These are phyloP conservation scores for Hygrocybe coccinea DNA, from an alignment of 768 basidiomycete genomes.

Conservation along the genomic window DNA sequence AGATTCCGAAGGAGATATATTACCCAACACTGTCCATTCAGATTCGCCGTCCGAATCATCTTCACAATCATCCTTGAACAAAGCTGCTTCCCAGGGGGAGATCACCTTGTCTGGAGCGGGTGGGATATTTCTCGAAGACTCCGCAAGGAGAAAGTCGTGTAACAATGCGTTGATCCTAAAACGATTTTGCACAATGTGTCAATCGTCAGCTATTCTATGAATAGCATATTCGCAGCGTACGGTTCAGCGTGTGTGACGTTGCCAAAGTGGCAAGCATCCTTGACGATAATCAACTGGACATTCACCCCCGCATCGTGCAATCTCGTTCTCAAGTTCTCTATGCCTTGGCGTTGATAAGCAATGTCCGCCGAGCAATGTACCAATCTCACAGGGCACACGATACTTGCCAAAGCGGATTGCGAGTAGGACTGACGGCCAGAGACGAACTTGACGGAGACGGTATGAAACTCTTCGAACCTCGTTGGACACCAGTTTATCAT, in stretches of 20 bases:
- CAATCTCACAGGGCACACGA: conserved; percentile 30
- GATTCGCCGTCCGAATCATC: background rate
- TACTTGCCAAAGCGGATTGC: conserved; percentile 18
- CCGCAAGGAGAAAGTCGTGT: background rate
- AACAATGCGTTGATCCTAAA: background rate
- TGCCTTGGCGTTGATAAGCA: conserved; percentile 29
- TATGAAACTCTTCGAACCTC: conserved; percentile 29
- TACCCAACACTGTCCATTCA: background rate
- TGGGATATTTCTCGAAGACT: background rate
- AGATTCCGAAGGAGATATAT: background rate
- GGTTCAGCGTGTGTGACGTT: background rate
- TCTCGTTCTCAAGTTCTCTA: conserved; percentile 11
- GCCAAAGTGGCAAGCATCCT: background rate
- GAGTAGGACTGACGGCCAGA: conserved; percentile 23
- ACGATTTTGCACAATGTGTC: background rate
- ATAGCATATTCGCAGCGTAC: background rate
- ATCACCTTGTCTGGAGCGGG: background rate
- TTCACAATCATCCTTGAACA: background rate
- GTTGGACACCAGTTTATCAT: conserved; percentile 23
- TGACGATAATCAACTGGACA: background rate
- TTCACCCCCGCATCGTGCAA: conserved; percentile 10
- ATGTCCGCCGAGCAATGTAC: conserved; percentile 34
- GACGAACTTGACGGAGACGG: conserved; percentile 32
- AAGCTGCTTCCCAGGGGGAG: background rate
- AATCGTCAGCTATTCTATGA: background rate